Base-by-base conservation (phyloP, 768 basidiomycete species). In the Trametes elegans region DNA sequence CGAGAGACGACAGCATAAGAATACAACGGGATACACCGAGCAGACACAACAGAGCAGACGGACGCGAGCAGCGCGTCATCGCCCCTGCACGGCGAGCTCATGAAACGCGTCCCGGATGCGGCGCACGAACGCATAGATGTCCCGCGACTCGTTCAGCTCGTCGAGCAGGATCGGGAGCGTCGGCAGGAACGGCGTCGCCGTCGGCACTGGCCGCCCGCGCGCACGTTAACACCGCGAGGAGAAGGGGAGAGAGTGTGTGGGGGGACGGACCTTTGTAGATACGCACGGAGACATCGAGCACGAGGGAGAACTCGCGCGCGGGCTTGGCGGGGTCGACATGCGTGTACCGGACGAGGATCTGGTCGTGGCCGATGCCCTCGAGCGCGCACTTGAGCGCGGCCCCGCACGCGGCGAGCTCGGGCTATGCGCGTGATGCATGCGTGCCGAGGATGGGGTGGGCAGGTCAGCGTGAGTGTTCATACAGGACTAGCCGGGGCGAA, bases 301-400 rank as follows among this genome's bases (percentile, higher is more conserved):
- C 84, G 54, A 94, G 74, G 54, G 79, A 83, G 54, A 84, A 90
- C 60, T 91, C 89, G 27, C 79, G 75, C 8, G 80, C 75, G 2
- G 76, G 74, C 41, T 87, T 79, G 3, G 70, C 59, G 5, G 77
- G 73, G 63, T 92, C 87, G 32, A 93, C 65, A 51, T 81, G 71
- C 9, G 78, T 78, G 68, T 93, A 93, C 5, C 85, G 83, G 50
- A 94, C 73, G 41, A 93, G 77, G 18, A 94, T 76, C 42, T 82
- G 78, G 66, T 89, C 86, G 31, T 75, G 76, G 62, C 84, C 83
- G 36, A 94, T 79, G 34, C 91, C 91, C 68, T 94, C 90, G n/a
- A 94, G 78, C 14, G 76, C 70, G 66, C 84, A 88, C 14, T 79
- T 78, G 28, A 90, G 71, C 29, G 74, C 70, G 7, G 74, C 74